A percentile compares a stretch with the other conserved stretches of the same genome.
phyloP scores from a whole-genome alignment of 257 asterid genomes.

The Gardenia jasminoides region DNA sequence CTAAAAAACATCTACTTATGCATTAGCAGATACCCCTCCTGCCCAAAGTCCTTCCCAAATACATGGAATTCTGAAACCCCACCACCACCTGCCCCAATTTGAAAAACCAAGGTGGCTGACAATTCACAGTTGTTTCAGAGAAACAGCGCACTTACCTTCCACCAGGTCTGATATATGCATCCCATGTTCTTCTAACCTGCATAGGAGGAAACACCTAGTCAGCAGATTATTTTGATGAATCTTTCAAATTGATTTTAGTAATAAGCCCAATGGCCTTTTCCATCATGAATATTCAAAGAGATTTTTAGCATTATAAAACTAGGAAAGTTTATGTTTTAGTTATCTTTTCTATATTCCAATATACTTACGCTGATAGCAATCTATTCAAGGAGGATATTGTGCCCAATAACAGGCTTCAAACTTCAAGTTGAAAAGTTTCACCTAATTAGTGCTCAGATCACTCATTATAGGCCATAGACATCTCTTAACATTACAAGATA shows the following conservation, averaged over 20 bases:
- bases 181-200: slow-evolving; percentile 97
- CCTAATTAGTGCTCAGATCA: background rate
- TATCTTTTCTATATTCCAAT: background rate
- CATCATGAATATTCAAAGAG: background rate
- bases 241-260: background rate
- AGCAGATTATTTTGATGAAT: background rate
- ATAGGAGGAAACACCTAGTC: slow-evolving; percentile 14
- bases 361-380: background rate
- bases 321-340: background rate
- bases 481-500: background rate
- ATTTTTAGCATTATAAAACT: background rate
- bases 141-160: slow-evolving; percentile 61
- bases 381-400: slow-evolving; percentile 1
- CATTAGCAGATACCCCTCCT: background rate
- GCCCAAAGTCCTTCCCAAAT: background rate
- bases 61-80: background rate
- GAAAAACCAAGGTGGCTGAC: background rate
- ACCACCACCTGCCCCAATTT: background rate
- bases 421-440: background rate
- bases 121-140: background rate
- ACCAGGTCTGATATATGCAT: slow-evolving; percentile 81
- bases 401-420: background rate
- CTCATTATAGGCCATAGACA: background rate
- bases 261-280: background rate
- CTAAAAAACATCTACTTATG: background rate